Conservation (phyloP, 805 yeast genomes). For the Kodamaea neixiangensis region DNA sequence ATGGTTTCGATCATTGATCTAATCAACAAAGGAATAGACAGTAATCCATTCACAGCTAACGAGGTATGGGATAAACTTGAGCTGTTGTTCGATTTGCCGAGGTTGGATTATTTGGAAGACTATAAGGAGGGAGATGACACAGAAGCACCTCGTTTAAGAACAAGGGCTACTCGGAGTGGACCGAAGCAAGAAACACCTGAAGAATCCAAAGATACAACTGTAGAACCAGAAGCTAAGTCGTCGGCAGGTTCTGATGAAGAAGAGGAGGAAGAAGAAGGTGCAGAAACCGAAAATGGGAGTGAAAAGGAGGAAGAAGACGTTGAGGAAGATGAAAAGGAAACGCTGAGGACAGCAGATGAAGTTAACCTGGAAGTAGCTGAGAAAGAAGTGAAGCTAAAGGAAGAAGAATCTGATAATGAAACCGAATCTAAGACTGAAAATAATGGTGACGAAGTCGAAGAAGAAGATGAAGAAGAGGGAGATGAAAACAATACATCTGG, state of each 20-base stretch:
- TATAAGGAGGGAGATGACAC: constrained; percentile 13
- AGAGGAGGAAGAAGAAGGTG: background rate
- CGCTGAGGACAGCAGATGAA: background rate
- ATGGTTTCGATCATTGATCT: constrained; percentile 43
- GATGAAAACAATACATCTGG: constrained; percentile 3
- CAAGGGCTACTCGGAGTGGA: background rate
- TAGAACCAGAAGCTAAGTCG: background rate
- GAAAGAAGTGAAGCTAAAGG: background rate
- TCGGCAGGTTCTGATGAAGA: background rate
- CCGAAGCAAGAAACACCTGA: background rate
- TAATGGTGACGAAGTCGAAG: background rate
- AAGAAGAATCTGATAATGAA: background rate
- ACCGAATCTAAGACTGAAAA: background rate
- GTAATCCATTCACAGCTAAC: constrained; percentile 37
- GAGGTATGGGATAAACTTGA: constrained; percentile 62
- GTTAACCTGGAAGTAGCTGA: constrained; percentile 5
- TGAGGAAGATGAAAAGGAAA: background rate
- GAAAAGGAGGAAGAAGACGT: background rate
- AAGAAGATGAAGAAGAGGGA: constrained; percentile 2
- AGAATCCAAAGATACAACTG: background rate
- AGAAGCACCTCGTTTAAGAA: background rate
- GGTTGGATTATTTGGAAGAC: constrained; percentile 57
- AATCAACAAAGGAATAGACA: constrained; percentile 31
- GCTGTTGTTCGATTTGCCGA: constrained; percentile 55
- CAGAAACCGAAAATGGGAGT: background rate